Conservation (phyloP, 306 rosid species). For the Quillaja saponaria region DNA sequence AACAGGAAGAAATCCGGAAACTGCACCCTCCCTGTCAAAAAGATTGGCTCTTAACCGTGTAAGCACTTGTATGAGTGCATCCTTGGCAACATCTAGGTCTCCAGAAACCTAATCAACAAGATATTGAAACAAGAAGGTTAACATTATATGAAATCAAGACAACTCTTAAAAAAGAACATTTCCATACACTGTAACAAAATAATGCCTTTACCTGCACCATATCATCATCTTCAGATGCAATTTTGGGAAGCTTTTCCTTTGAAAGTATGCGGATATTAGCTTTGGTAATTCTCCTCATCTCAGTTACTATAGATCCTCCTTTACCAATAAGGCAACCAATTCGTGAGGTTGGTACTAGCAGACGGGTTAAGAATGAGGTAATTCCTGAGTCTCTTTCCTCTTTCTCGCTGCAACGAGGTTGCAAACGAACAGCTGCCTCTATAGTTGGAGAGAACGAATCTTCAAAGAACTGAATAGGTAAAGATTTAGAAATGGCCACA, state of each 20-base stretch:
- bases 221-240: slow-evolving; percentile 94
- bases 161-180: neutral
- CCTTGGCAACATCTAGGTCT: slow-evolving; percentile 93
- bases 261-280: slow-evolving; percentile 89
- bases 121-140: slow-evolving; percentile 3
- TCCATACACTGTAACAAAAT: neutral
- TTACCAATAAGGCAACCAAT: slow-evolving; percentile 99
- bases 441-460: slow-evolving; percentile 74
- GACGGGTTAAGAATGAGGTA: slow-evolving; percentile 86
- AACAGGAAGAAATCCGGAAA: slow-evolving; percentile 74
- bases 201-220: slow-evolving; percentile 82
- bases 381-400: slow-evolving; percentile 97
- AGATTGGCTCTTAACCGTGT: slow-evolving; percentile 88
- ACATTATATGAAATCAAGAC: slow-evolving; percentile 23
- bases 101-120: slow-evolving; percentile 67
- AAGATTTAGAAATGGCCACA: slow-evolving; percentile 25
- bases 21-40: slow-evolving; percentile 92
- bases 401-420: slow-evolving; percentile 93
- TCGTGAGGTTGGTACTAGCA: slow-evolving; percentile 84
- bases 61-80: slow-evolving; percentile 89
- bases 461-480: slow-evolving; percentile 74
- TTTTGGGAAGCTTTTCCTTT: slow-evolving; percentile 86
- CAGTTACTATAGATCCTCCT: slow-evolving; percentile 94
- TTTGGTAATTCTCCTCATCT: slow-evolving; percentile 89
- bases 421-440: slow-evolving; percentile 95